Conservation (phyloP, 768 basidiomycete species). For the Kwoniella botswanensis region DNA sequence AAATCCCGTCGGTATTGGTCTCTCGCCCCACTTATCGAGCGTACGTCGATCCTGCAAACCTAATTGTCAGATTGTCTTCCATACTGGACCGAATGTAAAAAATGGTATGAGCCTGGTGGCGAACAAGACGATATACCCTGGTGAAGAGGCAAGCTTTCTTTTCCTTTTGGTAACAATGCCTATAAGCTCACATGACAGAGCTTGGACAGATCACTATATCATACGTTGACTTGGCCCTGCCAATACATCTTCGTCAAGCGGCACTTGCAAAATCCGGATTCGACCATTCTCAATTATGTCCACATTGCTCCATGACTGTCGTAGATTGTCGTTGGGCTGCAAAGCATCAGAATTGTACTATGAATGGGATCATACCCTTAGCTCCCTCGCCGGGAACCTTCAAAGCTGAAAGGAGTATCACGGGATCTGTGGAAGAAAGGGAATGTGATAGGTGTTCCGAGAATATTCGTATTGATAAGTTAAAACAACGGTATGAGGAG, state of each 20-base stretch:
- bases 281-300: not conserved
- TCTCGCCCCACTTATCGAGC: not conserved
- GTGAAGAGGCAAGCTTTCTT: conserved; percentile 9
- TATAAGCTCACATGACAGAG: not conserved
- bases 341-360: not conserved
- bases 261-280: not conserved
- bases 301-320: not conserved
- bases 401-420: no score
- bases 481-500: not conserved
- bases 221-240: conserved; percentile 1
- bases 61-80: conserved; percentile 8
- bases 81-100: not conserved
- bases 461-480: not conserved
- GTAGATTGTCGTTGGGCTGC: conserved; percentile 2
- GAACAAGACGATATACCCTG: not conserved
- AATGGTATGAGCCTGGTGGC: not conserved
- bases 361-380: not conserved
- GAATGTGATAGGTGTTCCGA: not conserved
- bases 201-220: conserved; percentile 10
- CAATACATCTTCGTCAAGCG: conserved; percentile 1
- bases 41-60: conserved; percentile 15
- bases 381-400: no score
- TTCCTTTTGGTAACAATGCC: not conserved
- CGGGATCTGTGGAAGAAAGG: no score
- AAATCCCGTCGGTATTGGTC: conserved; percentile 3